Base-by-base conservation (phyloP, 306 rosid genomes). In the Dryas alaskensis region DNA sequence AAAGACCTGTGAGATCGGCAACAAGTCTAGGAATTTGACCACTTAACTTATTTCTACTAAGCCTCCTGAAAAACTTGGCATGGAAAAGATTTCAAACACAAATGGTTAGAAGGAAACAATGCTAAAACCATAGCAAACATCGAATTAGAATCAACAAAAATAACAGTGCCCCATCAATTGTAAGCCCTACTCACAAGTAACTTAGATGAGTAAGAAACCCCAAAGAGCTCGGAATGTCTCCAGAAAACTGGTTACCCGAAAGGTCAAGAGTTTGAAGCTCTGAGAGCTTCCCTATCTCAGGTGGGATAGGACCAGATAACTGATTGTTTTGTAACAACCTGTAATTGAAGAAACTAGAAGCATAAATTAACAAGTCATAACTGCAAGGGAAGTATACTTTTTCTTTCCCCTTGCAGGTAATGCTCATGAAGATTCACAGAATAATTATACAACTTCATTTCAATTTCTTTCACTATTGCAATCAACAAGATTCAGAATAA, bases 61-160 rank as follows among this genome's bases (percentile, higher is more conserved):
- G 97, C 93, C 90, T 86, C 93, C 99, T 92, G 99, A 84, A 88
- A 84, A 86, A 83, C 86, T 92, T 89, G 86, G 82, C 87, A 82
- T 80, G 78, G 53, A 66, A 86, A 73, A 70, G 70, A 72, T 75
- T 70, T 81, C 84, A 80, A 72, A 69, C 61, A 81, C 61, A 27
- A 57, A 53, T 67, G 77, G 54, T 75, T 69, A 79, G 83, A 89
- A 78, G 31, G 2, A 49, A 77, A 83, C 58, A 74, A 65, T 5
- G 47, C 49, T 67, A n/a, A 73, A 67, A 43, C 37, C 8, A 54
- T 48, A 47, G 10, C 51, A 70, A 60, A 14, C 42, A 44, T 27
- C 64, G 14, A 37, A 57, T 39, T 37, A 16, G 27, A 63, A 71
- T 19, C 60, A 47, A 40, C 64, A 37, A 22, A 45, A 81, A 76